Percentiles rank a stretch among this genome's conserved stretches.
Conservation (phyloP, 768 basidiomycete genomes). For the Phaeolepiota aurea region DNA sequence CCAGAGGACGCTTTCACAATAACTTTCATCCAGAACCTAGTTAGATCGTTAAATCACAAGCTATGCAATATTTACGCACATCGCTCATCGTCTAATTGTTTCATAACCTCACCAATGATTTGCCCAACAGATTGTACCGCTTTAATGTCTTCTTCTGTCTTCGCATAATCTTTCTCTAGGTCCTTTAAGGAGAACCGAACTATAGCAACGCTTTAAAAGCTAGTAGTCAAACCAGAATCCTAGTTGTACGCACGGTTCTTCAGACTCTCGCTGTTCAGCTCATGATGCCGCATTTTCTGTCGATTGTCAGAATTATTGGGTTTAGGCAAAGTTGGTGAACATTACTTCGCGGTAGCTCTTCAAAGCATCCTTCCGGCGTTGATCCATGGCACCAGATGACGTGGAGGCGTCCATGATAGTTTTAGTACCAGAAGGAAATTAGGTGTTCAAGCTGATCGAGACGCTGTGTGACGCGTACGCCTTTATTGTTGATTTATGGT, state of each 20-base stretch:
- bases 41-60: constrained; percentile 2
- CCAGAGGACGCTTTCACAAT: constrained; percentile 99
- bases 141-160: constrained; percentile 98
- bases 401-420: constrained; percentile 42
- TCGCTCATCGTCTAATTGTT: constrained; percentile 95
- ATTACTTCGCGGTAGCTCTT: constrained; percentile 70
- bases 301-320: constrained; percentile 5
- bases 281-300: constrained; percentile 94
- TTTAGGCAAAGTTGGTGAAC: neutral
- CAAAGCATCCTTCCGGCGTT: constrained; percentile 65
- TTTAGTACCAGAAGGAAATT: constrained; percentile 6
- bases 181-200: constrained; percentile 90
- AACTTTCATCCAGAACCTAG: constrained; percentile 50
- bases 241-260: constrained; percentile 67
- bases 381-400: constrained; percentile 57
- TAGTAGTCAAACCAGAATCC: neutral
- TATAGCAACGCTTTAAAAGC: constrained; percentile 18
- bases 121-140: constrained; percentile 98
- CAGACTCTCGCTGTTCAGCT: constrained; percentile 75
- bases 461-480: constrained; percentile 28
- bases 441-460: constrained; percentile 6
- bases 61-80: constrained; percentile 62
- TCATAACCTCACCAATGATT: constrained; percentile 98
- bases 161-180: constrained; percentile 81
- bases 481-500: constrained; percentile 6